phyloP scores from a whole-genome alignment of 1,139 yeast species.

The Lodderomyces margitis region DNA sequence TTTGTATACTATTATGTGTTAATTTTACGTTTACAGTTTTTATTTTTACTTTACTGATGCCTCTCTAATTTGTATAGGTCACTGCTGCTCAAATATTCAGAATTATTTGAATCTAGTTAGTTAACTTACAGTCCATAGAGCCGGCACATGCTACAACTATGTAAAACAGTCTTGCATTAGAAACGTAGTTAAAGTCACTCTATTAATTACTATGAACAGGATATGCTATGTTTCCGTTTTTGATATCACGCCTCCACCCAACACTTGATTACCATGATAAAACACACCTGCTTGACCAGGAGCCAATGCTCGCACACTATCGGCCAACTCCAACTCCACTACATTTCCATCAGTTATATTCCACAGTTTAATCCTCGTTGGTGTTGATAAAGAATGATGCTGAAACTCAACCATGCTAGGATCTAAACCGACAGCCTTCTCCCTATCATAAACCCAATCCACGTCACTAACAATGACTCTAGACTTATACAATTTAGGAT shows the following conservation, averaged over 20 bases:
- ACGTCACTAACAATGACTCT: constrained; percentile 45
- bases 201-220: too few relatives aligned
- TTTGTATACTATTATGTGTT: background rate
- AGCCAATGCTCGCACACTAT: constrained; percentile 67
- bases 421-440: constrained; percentile 9
- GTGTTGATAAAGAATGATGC: constrained; percentile 67
- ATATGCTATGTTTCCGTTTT: background rate
- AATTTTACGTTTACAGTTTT: background rate
- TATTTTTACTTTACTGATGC: background rate
- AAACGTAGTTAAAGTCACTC: too few relatives aligned
- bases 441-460: constrained; percentile 44
- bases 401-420: constrained; percentile 45
- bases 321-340: constrained; percentile 29
- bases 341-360: constrained; percentile 1
- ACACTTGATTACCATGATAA: constrained; percentile 61
- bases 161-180: too few relatives aligned
- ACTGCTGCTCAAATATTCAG: background rate
- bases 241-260: constrained; percentile 67
- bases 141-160: too few relatives aligned
- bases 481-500: constrained; percentile 53
- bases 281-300: constrained; percentile 86
- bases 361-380: constrained; percentile 29
- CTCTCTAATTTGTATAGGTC: background rate
- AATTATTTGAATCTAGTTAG: too few relatives aligned
- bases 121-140: too few relatives aligned